Conservation (phyloP, 2,329 filamentous ascomycete genomes). For the Aspergillus tamarii region DNA sequence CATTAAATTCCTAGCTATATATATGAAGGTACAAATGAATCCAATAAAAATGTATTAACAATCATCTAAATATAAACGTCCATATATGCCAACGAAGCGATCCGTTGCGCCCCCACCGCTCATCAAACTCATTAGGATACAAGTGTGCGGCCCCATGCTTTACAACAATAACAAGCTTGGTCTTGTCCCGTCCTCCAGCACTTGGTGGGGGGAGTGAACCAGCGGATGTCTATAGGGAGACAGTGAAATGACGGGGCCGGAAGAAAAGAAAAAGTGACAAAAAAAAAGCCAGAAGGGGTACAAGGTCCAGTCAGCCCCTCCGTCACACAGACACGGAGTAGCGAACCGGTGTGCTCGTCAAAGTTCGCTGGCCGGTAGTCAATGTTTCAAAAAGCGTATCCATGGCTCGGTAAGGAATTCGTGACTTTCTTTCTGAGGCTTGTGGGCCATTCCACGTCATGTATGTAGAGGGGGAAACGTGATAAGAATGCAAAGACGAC, state of each 20-base stretch:
- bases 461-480: constrained; percentile 14
- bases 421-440: background rate
- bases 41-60: constrained; percentile 14
- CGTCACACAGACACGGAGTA: background rate
- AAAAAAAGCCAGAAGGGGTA: background rate
- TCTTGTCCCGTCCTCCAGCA: constrained; percentile 24
- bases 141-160: constrained; percentile 18
- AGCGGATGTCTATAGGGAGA: constrained; percentile 20
- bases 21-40: background rate
- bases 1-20: constrained; percentile 7
- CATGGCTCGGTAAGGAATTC: background rate
- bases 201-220: constrained; percentile 24
- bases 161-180: constrained; percentile 20
- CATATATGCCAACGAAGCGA: constrained; percentile 16
- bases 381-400: background rate
- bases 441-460: constrained; percentile 13
- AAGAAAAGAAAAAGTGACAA: background rate
- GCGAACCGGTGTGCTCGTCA: background rate
- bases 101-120: constrained; percentile 24
- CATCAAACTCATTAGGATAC: constrained; percentile 27
- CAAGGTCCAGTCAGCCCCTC: constrained; percentile 4
- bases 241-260: constrained; percentile 16
- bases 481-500: constrained; percentile 8
- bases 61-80: constrained; percentile 20
- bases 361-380: background rate